These are phyloP conservation scores for Geosmithia putterillii DNA, from an alignment of 2,329 filamentous ascomycete species.

Conservation along the genomic window DNA sequence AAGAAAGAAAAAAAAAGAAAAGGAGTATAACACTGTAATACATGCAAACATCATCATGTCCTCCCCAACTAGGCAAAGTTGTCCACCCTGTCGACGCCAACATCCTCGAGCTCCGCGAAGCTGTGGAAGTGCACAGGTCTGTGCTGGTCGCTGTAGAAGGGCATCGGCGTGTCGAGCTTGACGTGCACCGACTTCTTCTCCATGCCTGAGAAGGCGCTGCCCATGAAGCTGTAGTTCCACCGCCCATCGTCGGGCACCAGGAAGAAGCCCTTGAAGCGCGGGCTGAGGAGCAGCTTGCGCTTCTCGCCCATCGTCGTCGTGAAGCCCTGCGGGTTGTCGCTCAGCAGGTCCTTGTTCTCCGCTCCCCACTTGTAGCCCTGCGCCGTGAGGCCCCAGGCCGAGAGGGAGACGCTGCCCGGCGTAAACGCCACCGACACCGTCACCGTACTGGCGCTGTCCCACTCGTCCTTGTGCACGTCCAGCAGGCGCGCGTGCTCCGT, in stretches of 20 bases:
- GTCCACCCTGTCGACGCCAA: constrained; percentile 86
- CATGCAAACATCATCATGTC: background rate
- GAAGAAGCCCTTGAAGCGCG: constrained; percentile 93
- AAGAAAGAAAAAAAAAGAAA: too few relatives aligned
- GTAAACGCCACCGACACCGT: constrained; percentile 96
- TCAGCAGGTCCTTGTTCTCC: constrained; percentile 86
- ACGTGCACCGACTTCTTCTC: constrained; percentile 89
- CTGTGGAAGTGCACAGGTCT: constrained; percentile 92
- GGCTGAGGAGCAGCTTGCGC: constrained; percentile 83
- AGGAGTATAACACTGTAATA: background rate
- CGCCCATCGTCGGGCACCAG: constrained; percentile 77
- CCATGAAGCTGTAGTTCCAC: constrained; percentile 99
- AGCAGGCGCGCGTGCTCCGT: constrained; percentile 88
- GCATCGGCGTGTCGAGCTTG: constrained; percentile 80
- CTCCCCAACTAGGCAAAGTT: constrained; percentile 62
- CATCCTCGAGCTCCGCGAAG: constrained; percentile 93
- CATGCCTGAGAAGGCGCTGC: constrained; percentile 70
- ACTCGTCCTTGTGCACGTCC: constrained; percentile 50
- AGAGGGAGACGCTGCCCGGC: constrained; percentile 86
- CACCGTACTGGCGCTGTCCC: constrained; percentile 73
- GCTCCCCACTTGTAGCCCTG: constrained; percentile 93
- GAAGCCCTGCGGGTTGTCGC: constrained; percentile 91
- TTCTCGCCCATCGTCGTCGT: constrained; percentile 87
- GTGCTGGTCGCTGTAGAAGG: constrained; percentile 89
- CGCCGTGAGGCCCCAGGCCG: constrained; percentile 86